Evolutionary conservation across 1,139 yeast species (phyloP).

Genomic region (Debaryomyces psychrophilus): DNA sequence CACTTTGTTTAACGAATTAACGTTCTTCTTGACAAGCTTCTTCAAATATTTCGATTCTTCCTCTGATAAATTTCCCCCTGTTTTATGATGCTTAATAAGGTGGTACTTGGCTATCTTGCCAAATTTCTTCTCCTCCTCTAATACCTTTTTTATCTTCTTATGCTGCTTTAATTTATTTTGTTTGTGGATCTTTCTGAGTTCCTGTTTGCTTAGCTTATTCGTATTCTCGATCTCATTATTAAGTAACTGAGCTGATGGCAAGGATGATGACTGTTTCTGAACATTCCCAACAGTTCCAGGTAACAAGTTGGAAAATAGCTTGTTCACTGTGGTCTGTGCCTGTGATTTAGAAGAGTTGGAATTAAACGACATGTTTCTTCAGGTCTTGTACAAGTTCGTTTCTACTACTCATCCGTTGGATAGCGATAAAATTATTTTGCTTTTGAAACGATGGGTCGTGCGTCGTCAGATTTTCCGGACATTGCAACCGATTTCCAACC

Average conservation of each 20-base stretch:
- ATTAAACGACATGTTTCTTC: conserved; percentile 28
- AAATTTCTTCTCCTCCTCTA: conserved; percentile 42
- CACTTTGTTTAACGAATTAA: conserved; percentile 44
- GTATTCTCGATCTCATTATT: conserved; percentile 24
- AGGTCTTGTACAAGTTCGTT: neutral
- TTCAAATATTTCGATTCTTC: conserved; percentile 54
- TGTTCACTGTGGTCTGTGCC: conserved; percentile 46
- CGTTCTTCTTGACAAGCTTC: conserved; percentile 53
- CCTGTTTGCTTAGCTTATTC: conserved; percentile 34
- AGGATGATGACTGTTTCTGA: conserved; percentile 10
- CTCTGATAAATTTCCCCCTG: conserved; percentile 36
- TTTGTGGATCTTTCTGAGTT: conserved; percentile 35
- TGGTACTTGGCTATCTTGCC: conserved; percentile 55
- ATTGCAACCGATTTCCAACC: neutral
- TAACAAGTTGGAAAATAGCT: conserved; percentile 42
- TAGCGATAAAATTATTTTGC: conserved; percentile 1
- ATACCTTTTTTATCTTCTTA: conserved; percentile 37
- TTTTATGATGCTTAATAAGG: conserved; percentile 48
- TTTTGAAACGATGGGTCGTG: neutral
- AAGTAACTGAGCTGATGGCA: conserved; percentile 28
- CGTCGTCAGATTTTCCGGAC: neutral
- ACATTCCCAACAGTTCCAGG: conserved; percentile 31
- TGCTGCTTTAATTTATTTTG: conserved; percentile 41
- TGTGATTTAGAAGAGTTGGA: conserved; percentile 36
- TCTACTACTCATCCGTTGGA: neutral